Evolutionary conservation across 352 stramenopile genomes (phyloP), one percentile per base, ranked within the genome.

Genomic region (Plasmopara muralis): DNA sequence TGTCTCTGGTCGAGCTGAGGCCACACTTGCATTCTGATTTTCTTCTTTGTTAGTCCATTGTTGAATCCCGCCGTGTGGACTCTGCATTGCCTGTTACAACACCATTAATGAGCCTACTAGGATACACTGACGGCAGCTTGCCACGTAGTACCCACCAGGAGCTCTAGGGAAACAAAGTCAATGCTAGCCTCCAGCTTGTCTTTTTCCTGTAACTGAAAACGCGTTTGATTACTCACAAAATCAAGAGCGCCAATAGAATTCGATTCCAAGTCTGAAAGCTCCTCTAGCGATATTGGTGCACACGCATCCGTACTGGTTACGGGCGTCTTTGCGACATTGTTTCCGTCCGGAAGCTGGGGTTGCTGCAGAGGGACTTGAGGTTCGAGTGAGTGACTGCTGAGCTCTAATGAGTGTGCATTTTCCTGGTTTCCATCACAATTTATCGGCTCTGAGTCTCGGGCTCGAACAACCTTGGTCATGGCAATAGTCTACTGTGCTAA

Each of bases 211-310:
- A 25, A 25, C 3, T 25, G 20, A 25, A 25, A 25, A 25, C 20
- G 20, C 20, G 20, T 25, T 25, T 25, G 20, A 25, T 25, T 25
- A 25, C 20, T 25, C 20, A 25, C 20, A 25, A 25, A 3, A 3
- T 25, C 20, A 25, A 25, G 20, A 25, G 20, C 20, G 20, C 3
- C 20, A 25, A 25, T 25, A 3, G 20, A 25, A 25, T 25, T 3
- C 20, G 20, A 25, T 25, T 25, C 20, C 18, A 79, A 42, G n/a
- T 83, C 72, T 10, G 82, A 53, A 43, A 85, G 49, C 10, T 57
- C 53, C 38, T 83, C 66, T 1, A 83, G 55, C 10, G 59, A 55
- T 25, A 72, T 82, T 4, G 43, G 61, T 57, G 40, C 52, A 15
- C 34, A 6, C 2, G 14, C 20, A 15, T 40, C 35, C 50, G 18